Evolutionary conservation across 108 stramenopile genomes (phyloP), one percentile per base, ranked within the genome.

Genomic region (Nannochloropsis oceanica): DNA sequence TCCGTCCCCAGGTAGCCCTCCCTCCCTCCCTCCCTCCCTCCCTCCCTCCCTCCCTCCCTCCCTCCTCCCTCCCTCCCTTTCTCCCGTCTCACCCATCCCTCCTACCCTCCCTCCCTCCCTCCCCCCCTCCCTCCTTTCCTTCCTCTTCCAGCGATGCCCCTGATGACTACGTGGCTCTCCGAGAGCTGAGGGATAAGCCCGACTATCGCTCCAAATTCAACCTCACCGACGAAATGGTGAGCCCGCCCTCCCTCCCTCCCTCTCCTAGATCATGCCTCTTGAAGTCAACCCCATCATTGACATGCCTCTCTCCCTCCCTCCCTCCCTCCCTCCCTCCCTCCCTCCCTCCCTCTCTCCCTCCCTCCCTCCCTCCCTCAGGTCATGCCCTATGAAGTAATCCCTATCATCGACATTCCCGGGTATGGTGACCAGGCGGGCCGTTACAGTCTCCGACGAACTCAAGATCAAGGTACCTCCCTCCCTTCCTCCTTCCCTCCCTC

Each of bases 141-240:
- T n/a, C n/a, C n/a, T n/a, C n/a, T n/a, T n/a, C n/a, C 20, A 95
- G 95, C 82, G 97, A 99, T 87, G 96, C 97, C 25, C 97, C 98
- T 8, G 98, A 97, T 88, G 98, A 99, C 92, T 99, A 96, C 86
- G 95, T 95, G 8, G 93, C 95, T 13, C 93, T 99, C 24, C 93
- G 95, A 80, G 95, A 95, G 25, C 92, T 98, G 84, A 93, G 96
- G 91, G 94, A 97, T 27, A 97, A 99, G 90, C 93, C 94, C 25
- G 93, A 94, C 85, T 96, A 94, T 83, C 95, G 96, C 34, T 94
- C 93, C n/a, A 99, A 99, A 92, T 97, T 93, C 91, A 94, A 91
- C 81, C 93, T 99, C 82, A 94, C 94, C 22, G 95, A 92, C 59
- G 94, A 96, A 43, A 96, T 96, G 96, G 96, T 97, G 11, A 92